A percentile compares a stretch with the other conserved stretches of the same genome.
Conservation (phyloP, 2,329 filamentous ascomycete species). For the Talaromyces sp. region DNA sequence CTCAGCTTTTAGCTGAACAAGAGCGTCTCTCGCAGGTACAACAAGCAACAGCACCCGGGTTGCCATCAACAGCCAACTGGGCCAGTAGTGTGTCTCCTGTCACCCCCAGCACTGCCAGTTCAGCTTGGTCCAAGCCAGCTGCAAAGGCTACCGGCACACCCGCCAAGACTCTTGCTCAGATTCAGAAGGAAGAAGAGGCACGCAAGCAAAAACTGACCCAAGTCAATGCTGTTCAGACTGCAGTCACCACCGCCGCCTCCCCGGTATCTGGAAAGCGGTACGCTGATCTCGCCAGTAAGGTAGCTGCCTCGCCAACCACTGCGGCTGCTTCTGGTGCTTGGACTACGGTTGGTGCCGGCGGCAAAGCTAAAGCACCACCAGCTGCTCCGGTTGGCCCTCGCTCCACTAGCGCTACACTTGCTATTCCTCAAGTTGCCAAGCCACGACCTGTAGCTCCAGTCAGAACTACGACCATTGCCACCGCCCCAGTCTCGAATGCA, state of each 20-base stretch:
- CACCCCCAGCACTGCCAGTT: conserved; percentile 46
- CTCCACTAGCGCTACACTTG: conserved; percentile 45
- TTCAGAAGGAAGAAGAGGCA: conserved; percentile 91
- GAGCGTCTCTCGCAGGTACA: conserved; percentile 66
- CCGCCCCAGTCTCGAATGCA: conserved; percentile 42
- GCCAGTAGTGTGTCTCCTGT: conserved; percentile 69
- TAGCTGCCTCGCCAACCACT: conserved; percentile 43
- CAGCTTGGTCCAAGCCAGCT: conserved; percentile 49
- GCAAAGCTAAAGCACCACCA: conserved; percentile 75
- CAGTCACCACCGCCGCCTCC: conserved; percentile 42
- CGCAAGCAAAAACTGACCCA: conserved; percentile 72
- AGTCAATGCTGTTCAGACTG: conserved; percentile 47
- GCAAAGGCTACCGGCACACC: conserved; percentile 33
- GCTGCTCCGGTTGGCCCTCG: conserved; percentile 46
- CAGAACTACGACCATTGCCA: conserved; percentile 47
- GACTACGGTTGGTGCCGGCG: conserved; percentile 92
- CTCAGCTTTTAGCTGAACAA: conserved; percentile 66
- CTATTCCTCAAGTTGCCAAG: conserved; percentile 42
- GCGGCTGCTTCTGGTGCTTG: conserved; percentile 59
- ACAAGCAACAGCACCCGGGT: conserved; percentile 61
- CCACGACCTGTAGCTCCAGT: conserved; percentile 50
- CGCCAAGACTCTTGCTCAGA: conserved; percentile 78
- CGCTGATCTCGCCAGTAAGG: conserved; percentile 87
- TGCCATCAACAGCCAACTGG: conserved; percentile 89
- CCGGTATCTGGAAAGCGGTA: conserved; percentile 73